These are phyloP conservation scores for Pythium aristosporum DNA, from an alignment of 352 stramenopile species.

Conservation along the genomic window DNA sequence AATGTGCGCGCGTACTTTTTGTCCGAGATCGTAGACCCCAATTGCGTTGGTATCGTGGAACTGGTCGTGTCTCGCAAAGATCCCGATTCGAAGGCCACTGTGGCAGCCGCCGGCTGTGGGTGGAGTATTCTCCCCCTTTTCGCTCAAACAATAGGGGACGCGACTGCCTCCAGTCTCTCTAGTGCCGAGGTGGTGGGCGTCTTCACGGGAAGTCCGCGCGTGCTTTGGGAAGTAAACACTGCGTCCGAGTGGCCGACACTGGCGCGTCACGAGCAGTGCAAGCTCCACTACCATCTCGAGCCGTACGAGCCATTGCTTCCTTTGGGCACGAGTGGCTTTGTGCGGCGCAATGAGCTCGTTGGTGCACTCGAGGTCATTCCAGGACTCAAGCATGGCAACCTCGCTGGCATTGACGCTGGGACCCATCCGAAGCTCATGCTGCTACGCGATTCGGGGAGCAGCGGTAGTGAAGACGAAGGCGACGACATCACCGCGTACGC, in stretches of 20 bases:
- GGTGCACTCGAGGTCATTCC: conserved; percentile 72
- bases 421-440: conserved; percentile 64
- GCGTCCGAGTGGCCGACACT: conserved; percentile 53
- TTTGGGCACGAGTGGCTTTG: conserved; percentile 44
- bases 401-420: conserved; percentile 66
- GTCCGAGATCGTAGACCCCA: conserved; percentile 84
- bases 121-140: conserved; percentile 93
- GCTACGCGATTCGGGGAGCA: conserved; percentile 5
- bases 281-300: conserved; percentile 68
- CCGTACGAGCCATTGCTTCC: conserved; percentile 58
- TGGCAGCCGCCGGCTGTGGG: conserved; percentile 82
- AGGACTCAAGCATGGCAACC: conserved; percentile 66
- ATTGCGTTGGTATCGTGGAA: conserved; percentile 92
- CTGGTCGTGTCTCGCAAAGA: conserved; percentile 91
- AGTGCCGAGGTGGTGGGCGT: conserved; percentile 64
- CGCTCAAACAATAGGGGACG: conserved; percentile 28
- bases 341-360: conserved; percentile 89
- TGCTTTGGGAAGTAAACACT: conserved; percentile 60
- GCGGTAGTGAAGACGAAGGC: conserved; percentile 19
- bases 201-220: conserved; percentile 68
- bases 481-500: conserved; percentile 48
- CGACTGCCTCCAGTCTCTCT: not conserved
- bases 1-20: conserved; percentile 84
- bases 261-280: conserved; percentile 51
- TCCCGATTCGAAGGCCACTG: conserved; percentile 64